Evolutionary conservation across 75 land plant genomes (phyloP), one percentile per base, ranked within the genome.

Genomic region (Adiantum capillusveneris): DNA sequence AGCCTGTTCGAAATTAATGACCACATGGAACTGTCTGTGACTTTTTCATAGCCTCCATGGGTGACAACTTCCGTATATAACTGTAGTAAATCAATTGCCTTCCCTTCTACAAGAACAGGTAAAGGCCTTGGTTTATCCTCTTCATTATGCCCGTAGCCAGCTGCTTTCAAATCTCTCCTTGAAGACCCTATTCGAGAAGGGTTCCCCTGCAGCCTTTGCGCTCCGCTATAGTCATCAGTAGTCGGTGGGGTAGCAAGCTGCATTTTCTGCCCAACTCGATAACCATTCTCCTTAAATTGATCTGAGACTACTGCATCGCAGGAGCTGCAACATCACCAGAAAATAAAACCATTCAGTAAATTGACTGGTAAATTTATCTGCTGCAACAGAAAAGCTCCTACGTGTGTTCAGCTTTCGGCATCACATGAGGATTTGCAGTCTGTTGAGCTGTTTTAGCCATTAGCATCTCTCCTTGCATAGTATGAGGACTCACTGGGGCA

Each of bases 1-100:
- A 72, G 25, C 3, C 55, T 62, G 28, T 66, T 58, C 36, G 72
- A 66, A 31, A 80, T 69, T 6, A 29, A 41, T 20, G 57, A 51
- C 90, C 83, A 78, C 44, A 66, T 53, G 29, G 50, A 36, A 16
- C 44, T 48, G 25, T 48, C 50, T 25, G 71, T 57, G 25, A 62
- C 67, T 37, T 44, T 60, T 31, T 62, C 44, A 57, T 53, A 77
- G n/a, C 79, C 79, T 14, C 77, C 79, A 52, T 27, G 21, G 18
- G 20, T 34, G 5, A 3, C 62, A 28, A 77, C 78, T 29, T 31
- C 30, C 0, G 29, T 46, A 43, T 25, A 49, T 19, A 77, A 36
- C 20, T 37, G 44, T 3, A 26, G 16, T 1, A 77, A 61, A 50
- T 77, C 64, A 2, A 77, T 62, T 1, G 5, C 65, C 63, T 67